Evolutionary conservation across 2,329 filamentous ascomycete species (phyloP), one percentile per base, ranked within the genome.

Genomic region (Teratosphaeria viscida): DNA sequence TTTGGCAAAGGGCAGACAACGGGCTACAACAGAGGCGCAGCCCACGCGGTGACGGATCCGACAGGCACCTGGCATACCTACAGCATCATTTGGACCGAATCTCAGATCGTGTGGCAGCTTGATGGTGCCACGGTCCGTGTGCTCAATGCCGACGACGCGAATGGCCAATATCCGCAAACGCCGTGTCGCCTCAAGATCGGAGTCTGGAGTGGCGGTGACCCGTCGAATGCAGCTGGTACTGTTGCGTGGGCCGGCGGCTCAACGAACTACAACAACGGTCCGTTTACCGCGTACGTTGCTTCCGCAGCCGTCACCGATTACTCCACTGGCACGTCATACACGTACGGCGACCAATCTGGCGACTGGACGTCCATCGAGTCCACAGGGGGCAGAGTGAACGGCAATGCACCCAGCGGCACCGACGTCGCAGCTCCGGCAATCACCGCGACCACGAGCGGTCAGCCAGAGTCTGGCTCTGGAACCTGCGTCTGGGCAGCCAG

Each of bases 151-250:
- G 79, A 77, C 56, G 85, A 89, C 57, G 89, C 92, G 61, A 82
- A 86, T 62, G 71, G 79, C 59, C 89, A 95, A 74, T 99, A 95
- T 71, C 94, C 94, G 7, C 94, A 99, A 77, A 91, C 91, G 0
- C 94, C 94, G 3, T 96, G 96, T 90, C 88, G 91, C 75, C 78
- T 97, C 76, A 95, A 92, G 75, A 85, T 97, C 67, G 94, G 94
- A 62, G 79, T 88, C 59, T 99, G 94, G 94, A 86, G 90, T 57
- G 94, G 91, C 69, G 94, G 94, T 66, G 94, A 97, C 73, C 76
- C 90, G 0, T 80, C 79, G 32, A 96, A 97, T 73, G 71, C 85
- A 0, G 73, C 81, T 14, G 94, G 94, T 60, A 97, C 92, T 16
- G 90, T 97, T 68, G 79, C 85, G 64, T 99, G 94, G 94, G 89